Evolutionary conservation across 805 yeast genomes (phyloP), one percentile per base, ranked within the genome.

Genomic region (Clavispora carvajalis): DNA sequence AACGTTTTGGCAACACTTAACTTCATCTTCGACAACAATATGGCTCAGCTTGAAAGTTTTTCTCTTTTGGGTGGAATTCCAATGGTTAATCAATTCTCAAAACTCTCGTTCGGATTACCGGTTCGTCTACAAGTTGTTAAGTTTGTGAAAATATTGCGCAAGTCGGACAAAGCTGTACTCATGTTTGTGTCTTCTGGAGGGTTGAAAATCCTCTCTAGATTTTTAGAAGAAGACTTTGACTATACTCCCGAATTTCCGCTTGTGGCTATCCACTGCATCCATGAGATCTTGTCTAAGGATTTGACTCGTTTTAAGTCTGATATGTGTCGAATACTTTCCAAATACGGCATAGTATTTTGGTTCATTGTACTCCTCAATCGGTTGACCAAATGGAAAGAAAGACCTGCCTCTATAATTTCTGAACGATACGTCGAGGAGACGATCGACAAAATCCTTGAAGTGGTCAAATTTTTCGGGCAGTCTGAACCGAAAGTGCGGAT

Each of bases 161-260:
- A 52, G n/a, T 66, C 72, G 8, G 65, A 62, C 12, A 49, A 46
- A 18, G 65, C 71, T 1, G 44, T 71, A 10, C 54, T 65, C 4
- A 59, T 64, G 62, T 69, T 73, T 44, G 61, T 73, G 4, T 66
- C 74, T 3, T 58, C 69, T 38, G 79, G 79, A 3, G 76, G 76
- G 0, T 54, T 76, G 16, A 55, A 66, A 22, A 65, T 73, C 3
- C 54, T 74, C 22, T 52, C 72, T 1, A 67, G 69, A 28, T 69
- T 74, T 44, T 60, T 73, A 3, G 76, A 72, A 40, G 76, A 69
- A 39, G 76, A 73, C 43, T 63, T 65, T 38, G 71, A 64, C 31
- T 31, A 57, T 1, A 52, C 61, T 3, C 74, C 71, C 0, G 60
- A 57, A 13, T 60, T 70, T 40, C 65, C 74, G 2, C 38, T 62